Base-by-base conservation (phyloP, 2,329 filamentous ascomycete genomes). In the Zasmidium angulare region DNA sequence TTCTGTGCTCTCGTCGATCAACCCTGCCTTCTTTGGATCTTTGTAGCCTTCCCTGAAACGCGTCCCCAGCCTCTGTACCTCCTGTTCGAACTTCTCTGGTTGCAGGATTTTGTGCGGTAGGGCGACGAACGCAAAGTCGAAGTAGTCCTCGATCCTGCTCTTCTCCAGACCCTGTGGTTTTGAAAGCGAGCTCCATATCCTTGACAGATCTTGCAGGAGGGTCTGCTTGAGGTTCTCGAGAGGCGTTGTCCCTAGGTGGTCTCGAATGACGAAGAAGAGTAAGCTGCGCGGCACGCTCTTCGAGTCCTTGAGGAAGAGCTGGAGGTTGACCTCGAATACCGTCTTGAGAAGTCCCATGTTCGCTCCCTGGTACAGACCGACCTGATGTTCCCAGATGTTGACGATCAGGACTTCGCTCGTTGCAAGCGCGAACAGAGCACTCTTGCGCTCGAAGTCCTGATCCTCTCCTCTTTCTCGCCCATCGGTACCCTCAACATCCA, bases 291-390 rank as follows among this genome's bases (percentile, higher is more conserved):
- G 91, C 26, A 88, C 92, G 19, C 90, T 92, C 89, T 91, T 91
- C 76, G 88, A 92, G 75, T 97, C 93, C 80, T 97, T 97, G 68
- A 98, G 82, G 77, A 99, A 99, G 24, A 99, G 82, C 77, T 98
- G 93, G 73, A 99, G 76, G 74, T 99, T 99, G 76, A 99, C 95
- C 79, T 99, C 95, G 69, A 99, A 99, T 2, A 99, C 95, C 0
- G 96, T 99, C 84, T 99, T 99, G 71, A 99, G 81, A 70, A 99
- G 78, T 9, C 95, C 95, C 95, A 99, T 99, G 76, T 99, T 99
- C 69, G 95, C 95, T 58, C 95, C 95, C 78, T 99, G 93, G 74
- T 99, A 99, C 75, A 99, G 77, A 50, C 95, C 95, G 63, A 99
- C 95, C 77, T 99, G 95, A 76, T 97, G 93, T 78, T 99, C 95